These are phyloP conservation scores for Dactylellina cionopaga DNA, from an alignment of 2,329 filamentous ascomycete genomes.

Conservation along the genomic window DNA sequence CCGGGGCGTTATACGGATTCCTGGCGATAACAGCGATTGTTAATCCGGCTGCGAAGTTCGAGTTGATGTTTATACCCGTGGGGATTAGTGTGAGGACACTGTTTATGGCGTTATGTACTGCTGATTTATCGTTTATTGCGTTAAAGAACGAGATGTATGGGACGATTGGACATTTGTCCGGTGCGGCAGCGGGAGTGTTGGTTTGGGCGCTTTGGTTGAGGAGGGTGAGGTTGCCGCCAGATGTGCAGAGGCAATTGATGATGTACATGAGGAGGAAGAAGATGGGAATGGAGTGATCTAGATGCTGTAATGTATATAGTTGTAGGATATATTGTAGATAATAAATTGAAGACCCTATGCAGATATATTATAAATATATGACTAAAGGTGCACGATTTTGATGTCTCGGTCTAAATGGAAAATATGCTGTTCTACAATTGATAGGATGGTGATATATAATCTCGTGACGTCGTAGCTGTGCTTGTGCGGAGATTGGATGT, in stretches of 20 bases:
- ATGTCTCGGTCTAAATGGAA: too few species aligned
- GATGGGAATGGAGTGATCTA: conserved; percentile 31
- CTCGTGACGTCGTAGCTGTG: too few species aligned
- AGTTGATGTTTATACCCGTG: conserved; percentile 49
- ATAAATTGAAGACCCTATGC: too few species aligned
- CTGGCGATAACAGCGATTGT: conserved; percentile 40
- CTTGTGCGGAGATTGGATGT: conserved; percentile 40
- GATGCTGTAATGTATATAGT: not conserved
- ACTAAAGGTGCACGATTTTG: too few species aligned
- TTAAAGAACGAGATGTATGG: conserved; percentile 21
- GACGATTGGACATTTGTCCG: conserved; percentile 40
- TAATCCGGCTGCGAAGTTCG: conserved; percentile 41
- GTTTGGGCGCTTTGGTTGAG: conserved; percentile 47
- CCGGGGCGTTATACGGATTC: conserved; percentile 27
- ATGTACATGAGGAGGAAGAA: conserved; percentile 42
- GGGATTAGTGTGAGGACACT: conserved; percentile 45
- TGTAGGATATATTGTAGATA: not conserved
- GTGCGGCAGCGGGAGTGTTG: conserved; percentile 16
- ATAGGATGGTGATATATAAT: too few species aligned
- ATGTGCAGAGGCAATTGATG: conserved; percentile 44
- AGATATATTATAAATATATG: not conserved
- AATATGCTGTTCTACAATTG: too few species aligned
- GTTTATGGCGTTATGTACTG: conserved; percentile 27
- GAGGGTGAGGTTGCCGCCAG: conserved; percentile 39
- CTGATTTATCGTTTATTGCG: conserved; percentile 26